Percentiles rank a stretch among this genome's conserved stretches.
These are phyloP conservation scores for Trifolium pratense DNA, from an alignment of 306 rosid species.

Conservation along the genomic window DNA sequence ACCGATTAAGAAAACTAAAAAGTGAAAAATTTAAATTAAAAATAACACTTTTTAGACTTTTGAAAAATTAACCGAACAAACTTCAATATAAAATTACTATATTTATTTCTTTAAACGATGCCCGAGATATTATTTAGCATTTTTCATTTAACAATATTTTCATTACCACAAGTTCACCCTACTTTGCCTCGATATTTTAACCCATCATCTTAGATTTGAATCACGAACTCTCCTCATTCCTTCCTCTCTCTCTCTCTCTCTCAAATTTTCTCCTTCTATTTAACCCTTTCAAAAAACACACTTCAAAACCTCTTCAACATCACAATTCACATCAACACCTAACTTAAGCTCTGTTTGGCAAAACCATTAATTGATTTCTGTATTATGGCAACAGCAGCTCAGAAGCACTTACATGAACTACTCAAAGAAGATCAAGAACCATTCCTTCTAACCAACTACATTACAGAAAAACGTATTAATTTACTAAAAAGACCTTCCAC, in stretches of 20 bases:
- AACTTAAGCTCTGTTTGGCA: neutral
- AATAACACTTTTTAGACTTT: too few species aligned
- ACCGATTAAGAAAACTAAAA: too few species aligned
- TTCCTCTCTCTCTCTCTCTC: constrained; percentile 35
- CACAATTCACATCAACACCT: neutral
- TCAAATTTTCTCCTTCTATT: constrained; percentile 20
- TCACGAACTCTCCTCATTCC: constrained; percentile 58
- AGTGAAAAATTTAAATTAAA: too few species aligned
- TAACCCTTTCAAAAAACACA: constrained; percentile 16
- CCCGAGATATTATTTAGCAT: too few species aligned
- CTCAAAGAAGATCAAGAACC: constrained; percentile 73
- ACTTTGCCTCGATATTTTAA: constrained; percentile 59
- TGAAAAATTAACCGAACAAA: too few species aligned
- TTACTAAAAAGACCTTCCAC: constrained; percentile 49
- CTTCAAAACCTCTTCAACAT: constrained; percentile 42
- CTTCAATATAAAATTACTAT: too few species aligned
- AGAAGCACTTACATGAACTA: constrained; percentile 56
- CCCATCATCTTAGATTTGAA: constrained; percentile 62
- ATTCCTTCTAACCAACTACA: constrained; percentile 58
- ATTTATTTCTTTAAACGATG: too few species aligned
- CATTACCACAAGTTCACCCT: too few species aligned
- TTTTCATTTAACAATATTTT: neutral
- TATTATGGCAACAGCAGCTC: constrained; percentile 48
- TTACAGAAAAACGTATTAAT: constrained; percentile 51
- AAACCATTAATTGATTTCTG: neutral